Percentiles rank a stretch among this genome's conserved stretches.
Evolutionary conservation across 2,329 filamentous ascomycete species (phyloP).

Genomic region (Cyphellophora europaea): DNA sequence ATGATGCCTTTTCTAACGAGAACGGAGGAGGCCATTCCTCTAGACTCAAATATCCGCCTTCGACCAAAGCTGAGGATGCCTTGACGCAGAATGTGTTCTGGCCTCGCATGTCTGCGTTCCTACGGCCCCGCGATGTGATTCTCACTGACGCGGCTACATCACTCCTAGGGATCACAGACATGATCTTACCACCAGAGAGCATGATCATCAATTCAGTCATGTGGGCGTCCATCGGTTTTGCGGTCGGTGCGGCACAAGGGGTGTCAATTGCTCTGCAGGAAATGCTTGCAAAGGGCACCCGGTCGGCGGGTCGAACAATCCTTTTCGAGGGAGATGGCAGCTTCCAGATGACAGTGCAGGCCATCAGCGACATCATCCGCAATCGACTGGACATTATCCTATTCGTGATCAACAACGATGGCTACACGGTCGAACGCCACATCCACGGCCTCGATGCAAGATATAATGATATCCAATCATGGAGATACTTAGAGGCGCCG

Average conservation of each 20-base stretch:
- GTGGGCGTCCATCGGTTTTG: conserved; percentile 54
- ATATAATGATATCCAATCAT: conserved; percentile 48
- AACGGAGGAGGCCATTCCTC: conserved; percentile 39
- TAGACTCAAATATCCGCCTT: conserved; percentile 38
- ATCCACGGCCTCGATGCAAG: conserved; percentile 45
- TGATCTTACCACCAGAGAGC: conserved; percentile 40
- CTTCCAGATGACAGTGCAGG: conserved; percentile 58
- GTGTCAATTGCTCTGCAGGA: conserved; percentile 47
- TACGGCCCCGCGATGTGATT: conserved; percentile 45
- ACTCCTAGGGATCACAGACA: conserved; percentile 45
- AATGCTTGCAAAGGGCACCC: conserved; percentile 41
- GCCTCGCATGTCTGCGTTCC: conserved; percentile 48
- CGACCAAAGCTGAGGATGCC: conserved; percentile 37
- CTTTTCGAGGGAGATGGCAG: conserved; percentile 55
- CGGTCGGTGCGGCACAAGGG: conserved; percentile 48
- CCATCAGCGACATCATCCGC: conserved; percentile 54
- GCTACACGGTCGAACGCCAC: conserved; percentile 50
- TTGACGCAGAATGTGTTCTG: conserved; percentile 51
- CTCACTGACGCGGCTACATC: conserved; percentile 51
- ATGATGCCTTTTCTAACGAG: conserved; percentile 22
- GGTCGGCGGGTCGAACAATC: conserved; percentile 41
- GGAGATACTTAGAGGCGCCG: conserved; percentile 42
- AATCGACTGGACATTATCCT: conserved; percentile 39
- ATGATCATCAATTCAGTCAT: conserved; percentile 43
- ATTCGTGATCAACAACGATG: conserved; percentile 50